Evolutionary conservation across 192 early-diverging fungal genomes (phyloP).

Genomic region (Entomortierella beljakovae): DNA sequence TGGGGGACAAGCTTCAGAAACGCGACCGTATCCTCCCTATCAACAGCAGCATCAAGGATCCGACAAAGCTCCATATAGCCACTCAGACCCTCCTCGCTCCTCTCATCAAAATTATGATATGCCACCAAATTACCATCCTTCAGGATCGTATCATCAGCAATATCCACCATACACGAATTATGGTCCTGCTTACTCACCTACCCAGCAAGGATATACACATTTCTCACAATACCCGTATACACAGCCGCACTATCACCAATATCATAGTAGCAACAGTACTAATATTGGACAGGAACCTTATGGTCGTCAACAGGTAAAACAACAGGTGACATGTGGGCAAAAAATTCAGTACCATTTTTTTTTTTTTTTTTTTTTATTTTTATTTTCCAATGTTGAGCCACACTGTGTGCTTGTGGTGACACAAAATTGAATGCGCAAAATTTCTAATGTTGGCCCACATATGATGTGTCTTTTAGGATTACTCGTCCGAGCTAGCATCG

Average conservation of each 20-base stretch:
- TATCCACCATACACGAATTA: constrained; percentile 6
- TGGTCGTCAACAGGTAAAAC: constrained; percentile 34
- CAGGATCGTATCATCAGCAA: constrained; percentile 20
- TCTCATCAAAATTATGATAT: constrained; percentile 8
- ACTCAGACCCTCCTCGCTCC: not conserved
- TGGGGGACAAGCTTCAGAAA: not conserved
- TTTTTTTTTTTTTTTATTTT: too few relatives aligned
- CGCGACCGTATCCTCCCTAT: not conserved
- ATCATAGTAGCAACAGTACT: constrained; percentile 39
- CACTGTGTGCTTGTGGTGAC: not conserved
- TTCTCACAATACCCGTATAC: constrained; percentile 10
- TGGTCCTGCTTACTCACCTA: constrained; percentile 3
- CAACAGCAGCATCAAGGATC: constrained; percentile 1
- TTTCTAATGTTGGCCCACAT: too few relatives aligned
- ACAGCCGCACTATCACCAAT: constrained; percentile 16
- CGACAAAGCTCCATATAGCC: constrained; percentile 3
- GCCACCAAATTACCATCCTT: constrained; percentile 13
- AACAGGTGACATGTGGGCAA: too few relatives aligned
- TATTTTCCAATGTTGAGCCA: not conserved
- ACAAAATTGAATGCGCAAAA: too few relatives aligned
- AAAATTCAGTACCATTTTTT: too few relatives aligned
- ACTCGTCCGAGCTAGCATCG: constrained; percentile 9
- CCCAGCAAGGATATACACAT: constrained; percentile 9
- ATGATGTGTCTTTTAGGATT: constrained; percentile 23
- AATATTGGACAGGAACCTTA: constrained; percentile 35